Percentiles rank a stretch among this genome's conserved stretches.
Conservation (phyloP, 345 rosid genomes). For the Eucalyptus marginata region DNA sequence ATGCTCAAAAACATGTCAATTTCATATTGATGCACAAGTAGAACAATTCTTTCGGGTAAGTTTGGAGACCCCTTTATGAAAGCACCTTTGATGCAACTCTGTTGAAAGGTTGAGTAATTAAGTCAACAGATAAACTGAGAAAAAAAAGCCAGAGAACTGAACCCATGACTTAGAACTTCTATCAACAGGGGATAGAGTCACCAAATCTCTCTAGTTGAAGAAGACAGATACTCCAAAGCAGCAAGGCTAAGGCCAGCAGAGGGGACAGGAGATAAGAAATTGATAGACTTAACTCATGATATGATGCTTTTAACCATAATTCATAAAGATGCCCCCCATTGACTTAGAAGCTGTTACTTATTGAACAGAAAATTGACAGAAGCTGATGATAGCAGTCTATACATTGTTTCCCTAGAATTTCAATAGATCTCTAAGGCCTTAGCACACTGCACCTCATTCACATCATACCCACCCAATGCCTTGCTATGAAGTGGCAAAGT, state of each 20-base stretch:
- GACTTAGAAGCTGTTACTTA: not conserved
- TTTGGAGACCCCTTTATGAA: not conserved
- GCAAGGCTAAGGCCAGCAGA: not conserved
- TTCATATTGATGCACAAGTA: not conserved
- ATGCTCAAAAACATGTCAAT: not conserved
- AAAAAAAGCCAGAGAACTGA: not conserved
- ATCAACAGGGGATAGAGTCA: not conserved
- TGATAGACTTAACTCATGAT: not conserved
- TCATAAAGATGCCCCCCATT: not conserved
- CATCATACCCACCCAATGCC: not conserved
- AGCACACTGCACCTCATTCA: not conserved
- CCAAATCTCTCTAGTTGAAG: not conserved
- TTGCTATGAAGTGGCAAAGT: not conserved
- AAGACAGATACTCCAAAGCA: not conserved
- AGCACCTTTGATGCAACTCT: not conserved
- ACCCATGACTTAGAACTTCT: not conserved
- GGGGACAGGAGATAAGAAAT: not conserved
- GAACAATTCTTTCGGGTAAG: not conserved
- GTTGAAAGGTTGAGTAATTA: not conserved
- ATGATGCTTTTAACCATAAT: not conserved
- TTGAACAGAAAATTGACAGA: not conserved
- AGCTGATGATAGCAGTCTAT: not conserved
- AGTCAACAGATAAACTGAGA: not conserved
- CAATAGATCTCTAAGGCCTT: not conserved
- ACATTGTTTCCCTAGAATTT: not conserved